Conservation (phyloP, 2,329 filamentous ascomycete genomes). For the Conoideocrella luteorostrata region DNA sequence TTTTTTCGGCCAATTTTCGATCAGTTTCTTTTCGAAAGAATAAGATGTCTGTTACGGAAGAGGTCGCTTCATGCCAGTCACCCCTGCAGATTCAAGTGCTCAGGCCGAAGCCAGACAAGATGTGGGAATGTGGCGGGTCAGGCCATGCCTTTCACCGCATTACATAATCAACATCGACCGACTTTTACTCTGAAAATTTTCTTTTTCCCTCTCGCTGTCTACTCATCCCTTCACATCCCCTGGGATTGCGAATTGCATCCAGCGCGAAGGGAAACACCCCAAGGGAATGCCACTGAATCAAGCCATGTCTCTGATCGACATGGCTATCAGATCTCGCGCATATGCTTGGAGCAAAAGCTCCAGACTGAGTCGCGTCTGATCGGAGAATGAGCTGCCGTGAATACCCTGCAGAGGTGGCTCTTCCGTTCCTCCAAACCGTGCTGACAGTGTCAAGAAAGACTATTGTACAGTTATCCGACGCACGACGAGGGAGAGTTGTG, state of each 20-base stretch:
- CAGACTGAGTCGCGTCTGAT: not conserved
- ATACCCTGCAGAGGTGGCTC: not conserved
- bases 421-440: not conserved
- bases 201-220: not conserved
- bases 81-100: no score
- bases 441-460: no score
- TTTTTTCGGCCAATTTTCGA: no score
- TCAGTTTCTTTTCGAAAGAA: no score
- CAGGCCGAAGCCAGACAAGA: no score
- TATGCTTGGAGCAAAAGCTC: not conserved
- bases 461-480: not conserved
- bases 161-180: constrained; percentile 3
- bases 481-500: not conserved
- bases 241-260: not conserved
- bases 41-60: no score
- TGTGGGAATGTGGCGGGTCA: no score
- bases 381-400: not conserved
- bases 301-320: not conserved
- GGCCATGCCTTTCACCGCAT: no score
- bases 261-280: not conserved
- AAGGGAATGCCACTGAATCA: not conserved
- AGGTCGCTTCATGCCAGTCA: no score
- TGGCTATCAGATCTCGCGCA: not conserved
- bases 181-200: not conserved
- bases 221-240: not conserved